Evolutionary conservation across 495 filamentous ascomycete species (phyloP), one percentile per base, ranked within the genome.

Genomic region (Cercophora sp.): DNA sequence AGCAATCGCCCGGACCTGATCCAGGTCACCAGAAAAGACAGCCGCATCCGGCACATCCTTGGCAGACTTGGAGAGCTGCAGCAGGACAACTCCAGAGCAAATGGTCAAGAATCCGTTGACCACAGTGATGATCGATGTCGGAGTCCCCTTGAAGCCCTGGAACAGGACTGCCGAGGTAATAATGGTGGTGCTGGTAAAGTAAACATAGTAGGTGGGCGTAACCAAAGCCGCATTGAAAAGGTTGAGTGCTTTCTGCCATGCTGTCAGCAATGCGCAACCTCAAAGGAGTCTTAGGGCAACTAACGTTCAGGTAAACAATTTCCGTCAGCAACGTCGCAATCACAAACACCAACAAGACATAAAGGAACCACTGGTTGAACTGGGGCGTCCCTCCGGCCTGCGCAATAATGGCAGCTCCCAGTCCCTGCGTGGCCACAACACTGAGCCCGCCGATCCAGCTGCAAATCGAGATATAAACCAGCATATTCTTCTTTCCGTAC

Each of bases 321-420:
- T 98, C 93, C 0, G 89, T 93, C 60, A 96, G 51, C 34, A 98
- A 73, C 0, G 94, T 97, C 20, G 76, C 70, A 59, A 96, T 79
- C 24, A 97, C 89, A 67, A 98, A 97, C 4, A 89, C 88, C 54
- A 97, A 72, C 40, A 98, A 68, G 19, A 98, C 84, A 69, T 96
- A 98, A 31, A 92, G 65, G 68, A 98, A 98, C 91, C 91, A 96
- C 65, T 97, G 81, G 63, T 96, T 96, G 67, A 95, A 98, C 77
- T 98, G 94, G 22, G 82, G 77, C 3, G 60, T 72, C 16, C 91
- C 93, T 24, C 80, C 78, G 29, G 85, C 85, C 71, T 96, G 90
- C 13, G 92, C 84, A 22, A 96, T 78, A 55, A 98, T 89, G 18
- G 93, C 93, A 43, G 93, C 85, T 39, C 93, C 93, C 47, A 98